Evolutionary conservation across 2,329 filamentous ascomycete species (phyloP).

Genomic region (Emydomyces testavorans): DNA sequence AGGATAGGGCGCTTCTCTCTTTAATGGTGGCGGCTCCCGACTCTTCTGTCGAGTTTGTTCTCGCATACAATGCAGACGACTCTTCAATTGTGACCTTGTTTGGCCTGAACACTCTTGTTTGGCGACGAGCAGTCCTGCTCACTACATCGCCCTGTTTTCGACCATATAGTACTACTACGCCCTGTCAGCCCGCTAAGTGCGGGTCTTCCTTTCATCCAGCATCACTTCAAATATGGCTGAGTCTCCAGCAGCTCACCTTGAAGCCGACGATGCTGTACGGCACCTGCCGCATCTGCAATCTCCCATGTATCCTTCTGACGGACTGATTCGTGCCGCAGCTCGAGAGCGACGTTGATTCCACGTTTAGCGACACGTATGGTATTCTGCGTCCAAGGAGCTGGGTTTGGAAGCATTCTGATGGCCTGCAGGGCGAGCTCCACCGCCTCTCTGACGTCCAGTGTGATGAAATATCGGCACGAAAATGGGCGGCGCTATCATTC

Average conservation of each 20-base stretch:
- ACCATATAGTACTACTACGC: too few relatives aligned
- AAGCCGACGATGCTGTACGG: background rate
- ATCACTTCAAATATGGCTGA: background rate
- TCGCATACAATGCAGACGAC: too few relatives aligned
- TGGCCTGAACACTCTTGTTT: too few relatives aligned
- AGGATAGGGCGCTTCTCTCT: too few relatives aligned
- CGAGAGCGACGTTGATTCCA: conserved; percentile 1
- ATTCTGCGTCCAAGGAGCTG: background rate
- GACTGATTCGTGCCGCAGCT: background rate
- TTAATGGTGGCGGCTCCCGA: too few relatives aligned
- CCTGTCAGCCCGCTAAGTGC: too few relatives aligned
- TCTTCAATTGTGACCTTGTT: too few relatives aligned
- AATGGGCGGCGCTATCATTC: conserved; percentile 19
- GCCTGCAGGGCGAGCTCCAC: conserved; percentile 2
- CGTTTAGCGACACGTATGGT: conserved; percentile 1
- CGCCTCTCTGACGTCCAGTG: conserved; percentile 13
- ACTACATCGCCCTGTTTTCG: too few relatives aligned
- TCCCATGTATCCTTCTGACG: background rate
- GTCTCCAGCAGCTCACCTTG: background rate
- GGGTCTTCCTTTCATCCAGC: too few relatives aligned
- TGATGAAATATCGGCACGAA: conserved; percentile 15
- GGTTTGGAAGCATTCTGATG: background rate
- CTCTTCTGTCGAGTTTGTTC: too few relatives aligned
- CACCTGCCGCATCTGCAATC: background rate
- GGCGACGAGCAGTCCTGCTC: too few relatives aligned